phyloP scores from a whole-genome alignment of 163 green algal species.

The Chlorella variabilis region DNA sequence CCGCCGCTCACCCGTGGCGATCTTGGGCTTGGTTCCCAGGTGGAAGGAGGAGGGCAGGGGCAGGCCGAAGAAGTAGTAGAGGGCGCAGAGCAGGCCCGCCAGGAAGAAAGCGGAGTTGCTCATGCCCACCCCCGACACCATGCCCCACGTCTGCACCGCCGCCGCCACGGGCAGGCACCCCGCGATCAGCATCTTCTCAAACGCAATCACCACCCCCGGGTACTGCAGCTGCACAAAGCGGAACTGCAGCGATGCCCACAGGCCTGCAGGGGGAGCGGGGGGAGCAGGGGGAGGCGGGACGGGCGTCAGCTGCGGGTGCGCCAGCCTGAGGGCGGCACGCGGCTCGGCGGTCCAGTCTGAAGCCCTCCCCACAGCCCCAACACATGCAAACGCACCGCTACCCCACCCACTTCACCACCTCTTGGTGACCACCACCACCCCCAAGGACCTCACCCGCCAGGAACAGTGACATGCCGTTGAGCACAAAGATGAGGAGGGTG shows the following conservation, averaged over 20 bases:
- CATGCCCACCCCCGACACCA: slow-evolving; percentile 68
- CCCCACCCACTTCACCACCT: too few relatives aligned
- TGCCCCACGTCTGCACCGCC: slow-evolving; percentile 73
- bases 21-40: slow-evolving; percentile 16
- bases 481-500: slow-evolving; percentile 48
- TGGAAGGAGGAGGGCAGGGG: slow-evolving; percentile 83
- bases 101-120: slow-evolving; percentile 81
- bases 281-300: too few relatives aligned
- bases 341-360: too few relatives aligned
- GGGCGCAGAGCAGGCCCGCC: slow-evolving; percentile 61
- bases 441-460: slow-evolving; percentile 58
- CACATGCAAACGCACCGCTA: too few relatives aligned
- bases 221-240: slow-evolving; percentile 90
- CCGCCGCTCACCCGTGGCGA: not conserved
- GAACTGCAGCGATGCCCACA: slow-evolving; percentile 93
- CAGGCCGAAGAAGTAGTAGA: slow-evolving; percentile 76
- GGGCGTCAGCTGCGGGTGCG: not conserved
- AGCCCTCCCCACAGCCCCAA: too few relatives aligned
- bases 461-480: slow-evolving; percentile 55
- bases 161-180: slow-evolving; percentile 66
- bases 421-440: too few relatives aligned
- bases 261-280: slow-evolving; percentile 51
- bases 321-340: too few relatives aligned
- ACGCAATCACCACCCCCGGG: slow-evolving; percentile 79
- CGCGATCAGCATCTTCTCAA: slow-evolving; percentile 85